Percentiles rank a stretch among this genome's conserved stretches.
Evolutionary conservation across 805 yeast species (phyloP).

Genomic region (Schwanniomyces sp.): DNA sequence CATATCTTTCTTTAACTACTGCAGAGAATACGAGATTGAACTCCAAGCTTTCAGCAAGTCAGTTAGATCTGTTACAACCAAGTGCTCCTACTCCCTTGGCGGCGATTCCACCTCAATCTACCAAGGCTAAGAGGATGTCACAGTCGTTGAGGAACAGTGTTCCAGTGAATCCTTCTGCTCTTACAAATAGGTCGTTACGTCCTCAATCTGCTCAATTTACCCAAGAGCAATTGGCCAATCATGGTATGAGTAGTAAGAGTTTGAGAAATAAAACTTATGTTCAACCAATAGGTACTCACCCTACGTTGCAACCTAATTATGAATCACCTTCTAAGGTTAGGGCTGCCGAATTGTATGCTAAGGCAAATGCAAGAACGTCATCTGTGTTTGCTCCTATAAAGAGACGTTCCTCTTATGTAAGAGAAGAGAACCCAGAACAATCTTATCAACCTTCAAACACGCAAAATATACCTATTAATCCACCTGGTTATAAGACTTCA

Average conservation of each 20-base stretch:
- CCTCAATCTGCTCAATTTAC: conserved; percentile 28
- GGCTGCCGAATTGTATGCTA: conserved; percentile 57
- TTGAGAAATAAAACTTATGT: conserved; percentile 26
- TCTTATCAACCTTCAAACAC: not conserved
- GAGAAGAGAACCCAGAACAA: conserved; percentile 17
- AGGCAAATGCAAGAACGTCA: conserved; percentile 45
- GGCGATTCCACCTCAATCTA: conserved; percentile 5
- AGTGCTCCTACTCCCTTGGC: conserved; percentile 5
- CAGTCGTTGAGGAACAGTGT: conserved; percentile 27
- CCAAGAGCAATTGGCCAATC: not conserved
- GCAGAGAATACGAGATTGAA: conserved; percentile 78
- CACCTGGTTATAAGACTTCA: not conserved
- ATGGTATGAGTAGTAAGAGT: conserved; percentile 30
- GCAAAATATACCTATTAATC: not conserved
- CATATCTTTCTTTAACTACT: conserved; percentile 67
- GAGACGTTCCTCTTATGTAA: conserved; percentile 59
- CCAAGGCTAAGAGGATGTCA: conserved; percentile 13
- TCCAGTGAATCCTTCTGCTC: conserved; percentile 7
- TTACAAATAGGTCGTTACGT: conserved; percentile 30
- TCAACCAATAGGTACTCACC: conserved; percentile 40
- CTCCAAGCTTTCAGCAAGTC: conserved; percentile 52
- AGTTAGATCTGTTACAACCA: conserved; percentile 16
- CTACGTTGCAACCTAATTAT: conserved; percentile 36
- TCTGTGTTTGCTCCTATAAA: conserved; percentile 40
- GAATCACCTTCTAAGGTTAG: conserved; percentile 37